Conservation (phyloP, 345 rosid genomes). For the Corchorus olitorius region DNA sequence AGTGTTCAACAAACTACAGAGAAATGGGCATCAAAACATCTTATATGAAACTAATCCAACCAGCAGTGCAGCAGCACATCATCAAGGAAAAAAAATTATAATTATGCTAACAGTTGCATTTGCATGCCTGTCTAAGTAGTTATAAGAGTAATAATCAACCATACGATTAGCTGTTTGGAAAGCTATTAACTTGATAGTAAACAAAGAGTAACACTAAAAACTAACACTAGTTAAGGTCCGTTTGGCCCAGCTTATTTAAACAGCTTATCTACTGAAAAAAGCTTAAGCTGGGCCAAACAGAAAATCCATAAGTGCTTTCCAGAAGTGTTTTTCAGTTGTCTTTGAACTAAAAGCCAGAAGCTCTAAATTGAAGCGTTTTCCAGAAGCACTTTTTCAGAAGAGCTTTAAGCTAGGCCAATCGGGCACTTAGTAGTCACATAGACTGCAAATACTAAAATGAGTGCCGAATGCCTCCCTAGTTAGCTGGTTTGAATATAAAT, state of each 20-base stretch:
- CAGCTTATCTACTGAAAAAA: too few species aligned
- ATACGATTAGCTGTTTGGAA: neutral
- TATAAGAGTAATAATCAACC: neutral
- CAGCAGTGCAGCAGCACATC: neutral
- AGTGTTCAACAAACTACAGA: neutral
- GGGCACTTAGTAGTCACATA: neutral
- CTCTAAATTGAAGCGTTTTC: too few species aligned
- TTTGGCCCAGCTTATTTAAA: too few species aligned
- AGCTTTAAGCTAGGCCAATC: too few species aligned
- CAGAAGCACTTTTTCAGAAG: too few species aligned
- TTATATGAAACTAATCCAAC: neutral
- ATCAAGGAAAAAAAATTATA: neutral
- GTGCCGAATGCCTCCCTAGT: neutral
- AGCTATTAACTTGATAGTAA: neutral
- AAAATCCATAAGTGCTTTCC: too few species aligned
- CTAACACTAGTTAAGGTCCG: too few species aligned
- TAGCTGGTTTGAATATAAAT: neutral
- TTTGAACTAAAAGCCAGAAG: too few species aligned
- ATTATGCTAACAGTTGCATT: neutral
- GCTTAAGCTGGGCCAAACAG: too few species aligned
- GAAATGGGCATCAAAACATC: neutral
- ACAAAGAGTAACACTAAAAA: neutral
- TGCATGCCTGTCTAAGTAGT: neutral
- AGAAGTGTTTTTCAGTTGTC: too few species aligned
- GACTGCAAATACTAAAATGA: neutral